Evolutionary conservation across 768 basidiomycete genomes (phyloP).

Genomic region (Albatrellus ellisii): DNA sequence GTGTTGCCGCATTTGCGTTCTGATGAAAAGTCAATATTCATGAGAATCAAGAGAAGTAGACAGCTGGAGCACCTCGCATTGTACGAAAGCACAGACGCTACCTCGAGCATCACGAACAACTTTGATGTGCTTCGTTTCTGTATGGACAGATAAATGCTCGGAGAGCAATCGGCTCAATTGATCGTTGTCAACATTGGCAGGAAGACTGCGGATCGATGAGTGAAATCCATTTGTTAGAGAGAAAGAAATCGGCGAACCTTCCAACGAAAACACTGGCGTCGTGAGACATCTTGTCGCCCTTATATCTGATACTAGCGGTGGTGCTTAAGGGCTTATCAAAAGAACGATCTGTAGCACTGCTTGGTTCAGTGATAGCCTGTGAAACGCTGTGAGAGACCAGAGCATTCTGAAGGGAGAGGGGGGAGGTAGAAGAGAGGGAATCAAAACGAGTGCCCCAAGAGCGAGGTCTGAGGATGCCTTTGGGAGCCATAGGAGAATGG

Average conservation of each 20-base stretch:
- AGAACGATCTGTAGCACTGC: constrained; percentile 5
- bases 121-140: constrained; percentile 51
- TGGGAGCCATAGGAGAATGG: constrained; percentile 30
- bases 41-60: constrained; percentile 1
- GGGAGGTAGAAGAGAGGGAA: constrained; percentile 39
- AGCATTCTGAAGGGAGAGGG: constrained; percentile 26
- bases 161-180: constrained; percentile 49
- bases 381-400: constrained; percentile 8
- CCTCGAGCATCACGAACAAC: constrained; percentile 67
- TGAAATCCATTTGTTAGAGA: constrained; percentile 8
- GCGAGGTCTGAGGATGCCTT: constrained; percentile 26
- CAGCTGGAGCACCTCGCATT: constrained; percentile 49
- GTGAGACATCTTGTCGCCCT: constrained; percentile 38
- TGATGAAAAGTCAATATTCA: constrained; percentile 15
- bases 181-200: constrained; percentile 48
- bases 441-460: constrained; percentile 68
- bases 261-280: constrained; percentile 80
- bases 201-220: constrained; percentile 34
- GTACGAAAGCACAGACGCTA: constrained; percentile 75
- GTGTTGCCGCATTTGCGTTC: constrained; percentile 44
- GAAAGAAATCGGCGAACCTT: constrained; percentile 32
- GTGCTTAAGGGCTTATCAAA: constrained; percentile 16
- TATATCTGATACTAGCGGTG: constrained; percentile 3
- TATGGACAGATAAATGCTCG: constrained; percentile 53
- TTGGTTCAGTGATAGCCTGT: constrained; percentile 9